A percentile compares a stretch with the other conserved stretches of the same genome.
phyloP scores from a whole-genome alignment of 2,329 filamentous ascomycete species.

The Ceratocystiopsis sp. region DNA sequence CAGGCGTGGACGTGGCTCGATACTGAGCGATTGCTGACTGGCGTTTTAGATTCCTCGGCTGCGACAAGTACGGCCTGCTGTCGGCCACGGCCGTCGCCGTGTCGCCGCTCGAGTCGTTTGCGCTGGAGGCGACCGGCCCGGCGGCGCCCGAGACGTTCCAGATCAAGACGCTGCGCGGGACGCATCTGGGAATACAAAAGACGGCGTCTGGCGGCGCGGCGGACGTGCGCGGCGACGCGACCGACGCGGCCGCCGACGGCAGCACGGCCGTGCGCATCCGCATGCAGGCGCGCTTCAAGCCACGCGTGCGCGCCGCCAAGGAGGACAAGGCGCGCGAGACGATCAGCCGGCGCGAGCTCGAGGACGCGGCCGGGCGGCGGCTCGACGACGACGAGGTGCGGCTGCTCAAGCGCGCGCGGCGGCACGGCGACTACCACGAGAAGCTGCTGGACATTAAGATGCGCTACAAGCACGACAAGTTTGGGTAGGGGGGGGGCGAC shows the following conservation, averaged over 20 bases:
- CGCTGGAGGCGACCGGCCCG: conserved; percentile 22
- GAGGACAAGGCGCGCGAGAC: conserved; percentile 73
- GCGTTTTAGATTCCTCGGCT: conserved; percentile 45
- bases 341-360: conserved; percentile 71
- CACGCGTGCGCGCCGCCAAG: conserved; percentile 58
- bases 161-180: conserved; percentile 55
- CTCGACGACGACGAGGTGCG: conserved; percentile 77
- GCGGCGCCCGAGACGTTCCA: conserved; percentile 46
- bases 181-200: conserved; percentile 48
- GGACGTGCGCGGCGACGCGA: conserved; percentile 63
- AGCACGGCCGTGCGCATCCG: conserved; percentile 62
- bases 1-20: too few relatives aligned
- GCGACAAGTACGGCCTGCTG: conserved; percentile 67
- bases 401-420: conserved; percentile 62
- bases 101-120: conserved; percentile 67
- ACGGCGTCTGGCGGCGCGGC: conserved; percentile 16
- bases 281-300: conserved; percentile 94
- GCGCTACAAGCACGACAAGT: conserved; percentile 89
- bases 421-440: conserved; percentile 83
- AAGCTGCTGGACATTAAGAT: conserved; percentile 71
- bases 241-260: conserved; percentile 36
- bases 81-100: conserved; percentile 68
- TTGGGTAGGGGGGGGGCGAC: conserved; percentile 22
- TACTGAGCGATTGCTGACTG: too few relatives aligned
- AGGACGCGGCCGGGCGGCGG: conserved; percentile 58